A percentile compares a stretch with the other conserved stretches of the same genome.
Conservation (phyloP, 305 asterid genomes). For the Solanum hybrid region DNA sequence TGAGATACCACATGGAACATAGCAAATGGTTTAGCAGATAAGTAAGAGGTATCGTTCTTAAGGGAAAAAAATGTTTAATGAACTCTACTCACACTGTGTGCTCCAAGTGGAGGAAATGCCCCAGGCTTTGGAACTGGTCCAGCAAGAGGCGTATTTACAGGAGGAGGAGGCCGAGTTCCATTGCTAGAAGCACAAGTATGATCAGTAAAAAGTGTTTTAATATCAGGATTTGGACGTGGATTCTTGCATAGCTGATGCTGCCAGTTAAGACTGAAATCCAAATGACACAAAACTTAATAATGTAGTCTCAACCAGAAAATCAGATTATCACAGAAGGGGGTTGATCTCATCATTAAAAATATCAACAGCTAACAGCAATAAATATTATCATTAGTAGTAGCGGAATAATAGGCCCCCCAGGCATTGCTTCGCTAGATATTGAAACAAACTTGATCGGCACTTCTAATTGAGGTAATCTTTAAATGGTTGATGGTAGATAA, state of each 20-base stretch:
- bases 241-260: slow-evolving; percentile 98
- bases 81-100: slow-evolving; percentile 30
- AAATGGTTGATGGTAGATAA: neutral
- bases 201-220: slow-evolving; percentile 81
- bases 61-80: neutral
- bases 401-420: neutral
- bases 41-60: neutral
- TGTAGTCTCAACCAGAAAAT: slow-evolving; percentile 3
- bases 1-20: slow-evolving; percentile 7
- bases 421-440: neutral
- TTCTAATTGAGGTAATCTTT: neutral
- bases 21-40: neutral
- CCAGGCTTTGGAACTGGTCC: slow-evolving; percentile 44
- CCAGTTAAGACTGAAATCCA: slow-evolving; percentile 80
- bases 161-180: slow-evolving; percentile 37
- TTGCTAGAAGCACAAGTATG: slow-evolving; percentile 50
- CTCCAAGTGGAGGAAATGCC: slow-evolving; percentile 39
- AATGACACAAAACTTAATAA: slow-evolving; percentile 12
- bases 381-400: neutral
- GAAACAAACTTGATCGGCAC: neutral
- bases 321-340: neutral
- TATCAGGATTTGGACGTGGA: slow-evolving; percentile 92
- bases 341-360: neutral
- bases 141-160: slow-evolving; percentile 24
- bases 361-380: neutral